These are phyloP conservation scores for Epichloe aotearoae DNA, from an alignment of 2,329 filamentous ascomycete genomes.

Conservation along the genomic window DNA sequence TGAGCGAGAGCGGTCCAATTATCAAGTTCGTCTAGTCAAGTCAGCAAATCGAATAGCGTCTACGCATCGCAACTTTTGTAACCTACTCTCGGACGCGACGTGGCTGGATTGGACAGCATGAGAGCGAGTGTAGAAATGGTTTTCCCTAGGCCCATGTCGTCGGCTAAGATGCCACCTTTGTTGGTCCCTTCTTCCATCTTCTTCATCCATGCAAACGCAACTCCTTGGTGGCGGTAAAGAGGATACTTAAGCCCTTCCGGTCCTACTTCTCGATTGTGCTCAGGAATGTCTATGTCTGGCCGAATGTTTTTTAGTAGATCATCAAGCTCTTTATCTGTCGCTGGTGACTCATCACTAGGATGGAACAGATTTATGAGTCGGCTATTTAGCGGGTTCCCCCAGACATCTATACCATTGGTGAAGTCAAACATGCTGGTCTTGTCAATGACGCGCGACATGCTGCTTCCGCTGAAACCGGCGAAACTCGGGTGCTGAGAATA, in stretches of 20 bases:
- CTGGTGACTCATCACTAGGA: constrained; percentile 23
- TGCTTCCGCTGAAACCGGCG: constrained; percentile 3
- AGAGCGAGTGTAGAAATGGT: constrained; percentile 75
- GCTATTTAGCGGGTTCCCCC: constrained; percentile 25
- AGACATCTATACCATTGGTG: constrained; percentile 19
- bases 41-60: constrained; percentile 27
- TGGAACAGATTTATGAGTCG: constrained; percentile 21
- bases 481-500: neutral
- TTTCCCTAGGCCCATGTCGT: constrained; percentile 90
- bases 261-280: constrained; percentile 51
- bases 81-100: constrained; percentile 23
- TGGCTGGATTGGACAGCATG: constrained; percentile 54
- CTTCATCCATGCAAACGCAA: constrained; percentile 74
- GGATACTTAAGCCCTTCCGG: constrained; percentile 54
- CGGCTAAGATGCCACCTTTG: constrained; percentile 79
- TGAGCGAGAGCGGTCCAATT: constrained; percentile 63
- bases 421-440: constrained; percentile 26
- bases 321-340: constrained; percentile 51
- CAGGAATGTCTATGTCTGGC: constrained; percentile 52
- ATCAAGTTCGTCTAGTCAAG: constrained; percentile 63
- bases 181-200: constrained; percentile 65
- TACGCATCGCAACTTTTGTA: constrained; percentile 14
- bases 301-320: constrained; percentile 63
- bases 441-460: constrained; percentile 23
- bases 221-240: constrained; percentile 70